Evolutionary conservation across 805 yeast species (phyloP), one percentile per base, ranked within the genome.

Genomic region (Yarrowia deformans): DNA sequence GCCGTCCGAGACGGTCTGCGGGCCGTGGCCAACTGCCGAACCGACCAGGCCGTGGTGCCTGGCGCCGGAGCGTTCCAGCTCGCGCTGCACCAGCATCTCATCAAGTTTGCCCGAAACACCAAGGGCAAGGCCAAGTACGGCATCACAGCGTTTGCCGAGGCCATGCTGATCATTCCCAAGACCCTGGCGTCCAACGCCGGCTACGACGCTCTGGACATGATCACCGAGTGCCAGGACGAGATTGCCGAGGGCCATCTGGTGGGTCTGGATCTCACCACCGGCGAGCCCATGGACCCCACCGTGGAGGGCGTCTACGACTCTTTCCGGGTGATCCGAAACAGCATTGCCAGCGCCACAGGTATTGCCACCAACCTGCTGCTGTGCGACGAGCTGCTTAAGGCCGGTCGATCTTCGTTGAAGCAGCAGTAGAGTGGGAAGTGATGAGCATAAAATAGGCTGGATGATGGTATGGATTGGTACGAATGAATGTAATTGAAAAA

Each of bases 31-130:
- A 95, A 95, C 77, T 95, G 93, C 42, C 81, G 95, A 67, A 90
- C 88, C 75, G 99, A 95, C 79, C 85, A 87, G 74, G 81, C 89
- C 50, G 88, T 95, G 49, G 88, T 95, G 56, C 97, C 99, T 8
- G 99, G 99, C 71, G 99, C 95, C 0, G 99, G 99, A 69, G 95
- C 98, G 1, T 95, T 90, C 79, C 96, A 88, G 81, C 83, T 95
- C 76, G 88, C 96, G 68, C 91, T 94, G 70, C 85, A 92, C 67
- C 84, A 87, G 74, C 85, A 90, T 75, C 82, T 93, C 72, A 82
- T 86, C 66, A 68, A 73, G 69, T 40, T 66, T 34, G 85, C 85
- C 72, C 77, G 86, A 56, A 84, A 87, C 69, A 85, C 87, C 66
- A 91, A 89, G 79, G 98, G 99, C 70, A 90, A 91, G 79, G 85